Base-by-base conservation (phyloP, 768 basidiomycete genomes). In the Mycena alexandri region DNA sequence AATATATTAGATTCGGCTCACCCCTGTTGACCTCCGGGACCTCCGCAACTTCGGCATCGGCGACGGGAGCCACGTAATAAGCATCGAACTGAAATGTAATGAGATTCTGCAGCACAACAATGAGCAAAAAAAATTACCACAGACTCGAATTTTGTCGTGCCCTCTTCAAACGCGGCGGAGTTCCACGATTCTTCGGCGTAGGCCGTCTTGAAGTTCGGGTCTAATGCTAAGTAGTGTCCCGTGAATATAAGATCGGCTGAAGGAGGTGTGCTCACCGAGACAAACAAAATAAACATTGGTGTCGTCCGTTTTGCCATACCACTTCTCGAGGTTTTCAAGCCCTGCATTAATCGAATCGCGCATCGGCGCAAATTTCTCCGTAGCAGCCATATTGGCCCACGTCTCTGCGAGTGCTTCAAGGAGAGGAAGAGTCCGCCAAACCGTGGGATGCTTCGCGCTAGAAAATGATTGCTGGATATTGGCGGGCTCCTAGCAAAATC, bases 291-390 rank as follows among this genome's bases (percentile, higher is more conserved):
- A 36, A 2, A 67, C 61, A 65, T 77, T 69, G 43, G 59, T 69
- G 12, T 76, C 50, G 17, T 75, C 69, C 8, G 73, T 63, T 17
- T 67, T 59, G 5, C 41, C 34, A 47, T 77, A 77, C 75, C 75
- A 79, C 51, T 79, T 79, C 9, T 68, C 44, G 14, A 78, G 60
- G 29, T 74, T 79, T 0, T 50, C 65, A 19, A 78, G 66, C 1
- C 76, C 77, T 36, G 69, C 67, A 17, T 62, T 16, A 38, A 79
- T 72, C 3, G 72, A 74, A 16, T 61, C 21, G 7, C 65, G 36
- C 19, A 79, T 59, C 25, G 47, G 25, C 11, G 11, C 38, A 36
- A 76, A 76, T 57, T 73, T 72, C 4, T 68, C 52, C 1, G 53
- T 17, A 8, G 65, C 59, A 5, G 68, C 33, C 53, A 78, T 66